Evolutionary conservation across 2,329 filamentous ascomycete species (phyloP), one percentile per base, ranked within the genome.

Genomic region (Hymenoscyphus fructigenus): DNA sequence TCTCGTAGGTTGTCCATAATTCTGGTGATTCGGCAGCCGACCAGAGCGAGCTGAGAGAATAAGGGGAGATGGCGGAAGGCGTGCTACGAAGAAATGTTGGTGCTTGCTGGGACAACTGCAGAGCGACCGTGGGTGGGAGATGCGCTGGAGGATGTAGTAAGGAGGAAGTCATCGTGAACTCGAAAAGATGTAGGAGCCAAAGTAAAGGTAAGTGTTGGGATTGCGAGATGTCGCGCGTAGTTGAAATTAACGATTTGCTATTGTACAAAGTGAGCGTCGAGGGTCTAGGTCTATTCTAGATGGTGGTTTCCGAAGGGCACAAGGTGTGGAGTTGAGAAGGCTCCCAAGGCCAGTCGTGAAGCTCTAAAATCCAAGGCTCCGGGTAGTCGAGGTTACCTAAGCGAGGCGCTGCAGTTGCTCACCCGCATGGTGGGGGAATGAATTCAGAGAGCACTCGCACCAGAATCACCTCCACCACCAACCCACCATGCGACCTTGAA

Each of bases 1-100:
- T 95, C 79, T 98, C 94, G 78, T 95, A 91, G 55, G 86, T 87
- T 17, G 85, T 85, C 93, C 94, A 98, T 74, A 91, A 83, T 69
- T 96, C 92, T 62, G 91, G 83, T 0, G 88, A 88, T 76, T 97
- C 93, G 34, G 84, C 76, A 1, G 83, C 78, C 0, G 83, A 80
- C 71, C 87, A 82, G 3, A 88, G 76, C 9, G 83, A 83, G 29
- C 75, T 72, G 10, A 88, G 71, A 2, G 83, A 80, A 36, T 85
- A 86, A n/a, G 81, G 78, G 5, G 84, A 84, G 65, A 85, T 80
- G 38, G 81, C 80, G 68, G 82, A 84, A 6, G 84, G 81, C 56
- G 83, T 83, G 72, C 78, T 84, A 68, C 78, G 78, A 65, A 89
- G 79, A 66, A 88, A 81, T 60, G 72, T 73, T 1, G 86, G 86